phyloP scores from a whole-genome alignment of 1,139 yeast genomes.

The Kazachstania sp. region DNA sequence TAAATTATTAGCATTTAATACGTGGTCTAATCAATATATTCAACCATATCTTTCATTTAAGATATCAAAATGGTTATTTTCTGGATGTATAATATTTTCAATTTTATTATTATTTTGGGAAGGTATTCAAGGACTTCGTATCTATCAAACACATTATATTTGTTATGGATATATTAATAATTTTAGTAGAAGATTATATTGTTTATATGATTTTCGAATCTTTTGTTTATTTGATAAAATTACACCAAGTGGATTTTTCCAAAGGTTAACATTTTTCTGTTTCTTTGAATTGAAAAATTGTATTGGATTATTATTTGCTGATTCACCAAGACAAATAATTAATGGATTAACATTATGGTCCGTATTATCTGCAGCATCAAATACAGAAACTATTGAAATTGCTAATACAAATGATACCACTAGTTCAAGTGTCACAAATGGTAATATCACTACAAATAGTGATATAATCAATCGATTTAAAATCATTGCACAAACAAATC shows the following conservation, averaged over 20 bases:
- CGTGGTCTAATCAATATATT: constrained; percentile 55
- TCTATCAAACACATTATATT: constrained; percentile 54
- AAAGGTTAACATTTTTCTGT: constrained; percentile 59
- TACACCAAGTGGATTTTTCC: constrained; percentile 54
- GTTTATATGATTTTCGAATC: constrained; percentile 49
- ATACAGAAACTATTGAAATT: neutral
- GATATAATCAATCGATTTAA: constrained; percentile 49
- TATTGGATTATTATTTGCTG: constrained; percentile 58
- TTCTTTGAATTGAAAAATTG: constrained; percentile 64
- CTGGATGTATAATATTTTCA: constrained; percentile 76
- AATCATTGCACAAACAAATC: constrained; percentile 51
- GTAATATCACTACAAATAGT: constrained; percentile 23
- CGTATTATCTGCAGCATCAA: constrained; percentile 30
- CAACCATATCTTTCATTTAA: constrained; percentile 50
- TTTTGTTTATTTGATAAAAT: constrained; percentile 68
- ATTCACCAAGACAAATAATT: constrained; percentile 82
- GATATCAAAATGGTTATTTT: constrained; percentile 73
- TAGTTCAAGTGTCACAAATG: too few species aligned
- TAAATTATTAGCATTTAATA: constrained; percentile 62
- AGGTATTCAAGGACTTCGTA: constrained; percentile 49
- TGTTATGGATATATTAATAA: constrained; percentile 64
- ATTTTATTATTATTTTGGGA: constrained; percentile 52
- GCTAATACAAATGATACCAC: too few species aligned
- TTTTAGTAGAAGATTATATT: constrained; percentile 51
- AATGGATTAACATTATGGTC: constrained; percentile 66